These are phyloP conservation scores for Trichosporon coremiiforme DNA, from an alignment of 1,284 basidiomycete species.

Conservation along the genomic window DNA sequence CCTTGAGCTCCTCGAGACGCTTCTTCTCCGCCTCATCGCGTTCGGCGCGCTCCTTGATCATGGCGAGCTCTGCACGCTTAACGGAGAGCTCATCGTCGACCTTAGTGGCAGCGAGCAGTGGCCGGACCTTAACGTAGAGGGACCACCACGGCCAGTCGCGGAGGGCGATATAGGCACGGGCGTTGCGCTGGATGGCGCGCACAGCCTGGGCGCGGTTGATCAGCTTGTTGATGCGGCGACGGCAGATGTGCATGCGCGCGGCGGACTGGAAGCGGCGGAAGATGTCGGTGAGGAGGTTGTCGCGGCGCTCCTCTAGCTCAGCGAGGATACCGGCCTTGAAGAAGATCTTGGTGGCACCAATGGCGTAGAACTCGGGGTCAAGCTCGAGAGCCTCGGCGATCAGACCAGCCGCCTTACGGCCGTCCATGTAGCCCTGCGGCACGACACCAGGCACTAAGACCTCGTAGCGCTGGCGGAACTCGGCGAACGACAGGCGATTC, in stretches of 20 bases:
- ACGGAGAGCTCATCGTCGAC: constrained; percentile 87
- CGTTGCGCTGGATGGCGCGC: constrained; percentile 90
- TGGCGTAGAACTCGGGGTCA: constrained; percentile 80
- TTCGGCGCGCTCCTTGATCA: constrained; percentile 81
- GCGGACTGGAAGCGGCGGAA: constrained; percentile 87
- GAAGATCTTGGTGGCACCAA: constrained; percentile 97
- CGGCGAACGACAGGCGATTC: constrained; percentile 92
- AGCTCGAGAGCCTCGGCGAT: constrained; percentile 91
- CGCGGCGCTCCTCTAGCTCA: constrained; percentile 93
- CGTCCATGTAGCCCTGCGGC: constrained; percentile 94
- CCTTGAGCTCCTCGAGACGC: constrained; percentile 74
- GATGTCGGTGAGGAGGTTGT: constrained; percentile 81
- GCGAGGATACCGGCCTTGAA: constrained; percentile 99
- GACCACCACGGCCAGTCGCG: constrained; percentile 99
- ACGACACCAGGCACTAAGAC: constrained; percentile 91
- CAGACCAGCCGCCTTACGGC: constrained; percentile 86
- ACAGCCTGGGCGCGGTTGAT: constrained; percentile 90
- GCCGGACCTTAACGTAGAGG: constrained; percentile 92
- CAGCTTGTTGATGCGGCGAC: constrained; percentile 92
- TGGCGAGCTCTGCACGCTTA: constrained; percentile 81
- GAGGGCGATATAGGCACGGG: constrained; percentile 82
- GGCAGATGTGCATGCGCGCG: constrained; percentile 79
- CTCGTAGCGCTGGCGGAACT: constrained; percentile 97
- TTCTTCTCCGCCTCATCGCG: constrained; percentile 78
- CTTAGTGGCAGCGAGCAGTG: constrained; percentile 86